phyloP scores from a whole-genome alignment of 2,329 filamentous ascomycete species.

The Aspergillus vadensis region DNA sequence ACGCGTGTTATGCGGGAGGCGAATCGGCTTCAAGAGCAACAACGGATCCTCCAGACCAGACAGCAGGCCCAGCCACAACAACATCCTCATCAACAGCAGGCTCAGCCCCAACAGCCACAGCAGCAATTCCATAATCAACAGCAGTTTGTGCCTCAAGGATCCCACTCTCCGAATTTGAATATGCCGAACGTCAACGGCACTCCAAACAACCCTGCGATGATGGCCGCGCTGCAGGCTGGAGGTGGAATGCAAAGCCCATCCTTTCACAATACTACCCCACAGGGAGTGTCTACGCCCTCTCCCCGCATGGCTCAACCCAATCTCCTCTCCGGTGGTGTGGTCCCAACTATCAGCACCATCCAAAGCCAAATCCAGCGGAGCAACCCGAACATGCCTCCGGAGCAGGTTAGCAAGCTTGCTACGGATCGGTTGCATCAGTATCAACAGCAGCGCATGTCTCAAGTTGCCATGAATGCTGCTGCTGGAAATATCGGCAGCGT shows the following conservation, averaged over 20 bases:
- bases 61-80: slow-evolving; percentile 41
- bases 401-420: slow-evolving; percentile 57
- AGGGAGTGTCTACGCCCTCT: slow-evolving; percentile 48
- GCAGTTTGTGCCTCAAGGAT: slow-evolving; percentile 44
- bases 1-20: slow-evolving; percentile 52
- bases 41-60: slow-evolving; percentile 62
- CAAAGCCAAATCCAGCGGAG: slow-evolving; percentile 54
- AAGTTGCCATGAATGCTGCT: slow-evolving; percentile 55
- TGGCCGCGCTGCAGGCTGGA: slow-evolving; percentile 47
- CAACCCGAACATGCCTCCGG: slow-evolving; percentile 55
- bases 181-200: slow-evolving; percentile 44
- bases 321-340: slow-evolving; percentile 55
- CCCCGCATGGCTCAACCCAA: slow-evolving; percentile 53
- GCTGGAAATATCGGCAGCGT: slow-evolving; percentile 49
- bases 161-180: slow-evolving; percentile 50
- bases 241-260: slow-evolving; percentile 49
- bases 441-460: slow-evolving; percentile 52
- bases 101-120: slow-evolving; percentile 33
- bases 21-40: slow-evolving; percentile 52
- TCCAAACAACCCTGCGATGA: slow-evolving; percentile 47
- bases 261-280: slow-evolving; percentile 41
- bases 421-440: slow-evolving; percentile 53
- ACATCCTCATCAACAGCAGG: slow-evolving; percentile 28
- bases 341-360: slow-evolving; percentile 57
- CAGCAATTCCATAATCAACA: slow-evolving; percentile 43